Evolutionary conservation across 2,329 filamentous ascomycete genomes (phyloP).

Genomic region (Ceratocystis cacaofunesta): DNA sequence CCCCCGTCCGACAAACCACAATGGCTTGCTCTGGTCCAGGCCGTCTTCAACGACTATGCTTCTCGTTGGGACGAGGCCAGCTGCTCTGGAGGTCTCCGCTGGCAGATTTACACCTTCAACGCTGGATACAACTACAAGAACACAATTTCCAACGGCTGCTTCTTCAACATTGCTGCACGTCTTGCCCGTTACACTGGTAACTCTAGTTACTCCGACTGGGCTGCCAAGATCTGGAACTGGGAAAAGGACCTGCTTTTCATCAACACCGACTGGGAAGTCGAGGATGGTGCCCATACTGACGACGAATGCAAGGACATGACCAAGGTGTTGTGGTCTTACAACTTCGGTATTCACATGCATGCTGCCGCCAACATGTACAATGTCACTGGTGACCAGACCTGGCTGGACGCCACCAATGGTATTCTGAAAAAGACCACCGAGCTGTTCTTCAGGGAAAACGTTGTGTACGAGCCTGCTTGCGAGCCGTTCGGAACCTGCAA

Average conservation of each 20-base stretch:
- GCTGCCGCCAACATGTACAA: conserved; percentile 49
- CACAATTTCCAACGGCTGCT: conserved; percentile 52
- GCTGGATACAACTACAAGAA: conserved; percentile 56
- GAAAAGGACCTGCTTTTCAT: conserved; percentile 41
- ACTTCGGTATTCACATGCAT: conserved; percentile 50
- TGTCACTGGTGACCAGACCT: conserved; percentile 36
- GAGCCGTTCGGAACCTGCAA: conserved; percentile 48
- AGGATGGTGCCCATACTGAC: conserved; percentile 32
- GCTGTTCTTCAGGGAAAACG: conserved; percentile 38
- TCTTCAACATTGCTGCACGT: conserved; percentile 55
- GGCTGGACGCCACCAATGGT: conserved; percentile 44
- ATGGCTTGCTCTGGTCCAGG: conserved; percentile 66
- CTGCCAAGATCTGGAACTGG: conserved; percentile 56
- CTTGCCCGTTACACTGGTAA: conserved; percentile 68
- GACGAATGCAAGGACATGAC: conserved; percentile 35
- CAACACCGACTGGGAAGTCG: conserved; percentile 38
- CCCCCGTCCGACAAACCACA: conserved; percentile 47
- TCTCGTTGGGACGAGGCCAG: conserved; percentile 48
- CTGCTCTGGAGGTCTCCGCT: conserved; percentile 63
- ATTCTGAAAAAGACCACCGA: conserved; percentile 36
- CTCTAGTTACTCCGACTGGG: conserved; percentile 63
- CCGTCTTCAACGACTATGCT: conserved; percentile 66
- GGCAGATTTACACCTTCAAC: conserved; percentile 75
- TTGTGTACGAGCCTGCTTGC: conserved; percentile 54
- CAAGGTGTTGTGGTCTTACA: conserved; percentile 49